Evolutionary conservation across 108 stramenopile genomes (phyloP).

Genomic region (Fragilaria crotonensis): DNA sequence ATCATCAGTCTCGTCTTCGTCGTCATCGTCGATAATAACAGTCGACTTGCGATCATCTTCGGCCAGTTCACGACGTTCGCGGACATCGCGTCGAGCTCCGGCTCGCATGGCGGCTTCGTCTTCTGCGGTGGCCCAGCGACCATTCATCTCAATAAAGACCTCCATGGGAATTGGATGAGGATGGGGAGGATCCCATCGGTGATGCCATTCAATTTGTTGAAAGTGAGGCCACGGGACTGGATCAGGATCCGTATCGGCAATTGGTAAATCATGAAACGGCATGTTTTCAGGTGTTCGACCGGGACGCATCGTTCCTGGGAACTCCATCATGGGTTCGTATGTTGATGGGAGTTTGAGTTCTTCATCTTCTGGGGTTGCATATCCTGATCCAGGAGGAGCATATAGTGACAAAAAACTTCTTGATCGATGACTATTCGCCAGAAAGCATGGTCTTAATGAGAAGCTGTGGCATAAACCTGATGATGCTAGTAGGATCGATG

Average conservation of each 20-base stretch:
- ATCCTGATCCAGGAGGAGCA: constrained; percentile 58
- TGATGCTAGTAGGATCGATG: no score
- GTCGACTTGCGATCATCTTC: constrained; percentile 44
- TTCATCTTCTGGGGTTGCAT: constrained; percentile 40
- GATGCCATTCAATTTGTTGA: constrained; percentile 88
- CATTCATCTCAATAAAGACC: constrained; percentile 74
- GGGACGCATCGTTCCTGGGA: constrained; percentile 89
- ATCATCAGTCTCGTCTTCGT: constrained; percentile 43
- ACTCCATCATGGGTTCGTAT: constrained; percentile 89
- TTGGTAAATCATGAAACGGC: constrained; percentile 79
- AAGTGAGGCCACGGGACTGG: constrained; percentile 89
- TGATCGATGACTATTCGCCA: no score
- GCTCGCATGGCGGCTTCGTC: constrained; percentile 78
- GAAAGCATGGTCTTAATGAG: no score
- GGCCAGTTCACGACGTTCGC: constrained; percentile 61
- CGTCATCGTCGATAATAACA: constrained; percentile 74
- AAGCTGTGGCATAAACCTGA: no score
- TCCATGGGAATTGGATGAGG: constrained; percentile 71
- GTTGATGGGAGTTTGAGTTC: constrained; percentile 48
- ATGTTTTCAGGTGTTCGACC: constrained; percentile 78
- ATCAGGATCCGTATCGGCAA: constrained; percentile 69
- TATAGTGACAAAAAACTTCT: no score
- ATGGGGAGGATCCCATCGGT: constrained; percentile 78
- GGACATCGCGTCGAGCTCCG: constrained; percentile 56
- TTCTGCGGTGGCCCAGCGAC: constrained; percentile 77